Base-by-base conservation (phyloP, 345 rosid genomes). In the Eucalyptus globulus region DNA sequence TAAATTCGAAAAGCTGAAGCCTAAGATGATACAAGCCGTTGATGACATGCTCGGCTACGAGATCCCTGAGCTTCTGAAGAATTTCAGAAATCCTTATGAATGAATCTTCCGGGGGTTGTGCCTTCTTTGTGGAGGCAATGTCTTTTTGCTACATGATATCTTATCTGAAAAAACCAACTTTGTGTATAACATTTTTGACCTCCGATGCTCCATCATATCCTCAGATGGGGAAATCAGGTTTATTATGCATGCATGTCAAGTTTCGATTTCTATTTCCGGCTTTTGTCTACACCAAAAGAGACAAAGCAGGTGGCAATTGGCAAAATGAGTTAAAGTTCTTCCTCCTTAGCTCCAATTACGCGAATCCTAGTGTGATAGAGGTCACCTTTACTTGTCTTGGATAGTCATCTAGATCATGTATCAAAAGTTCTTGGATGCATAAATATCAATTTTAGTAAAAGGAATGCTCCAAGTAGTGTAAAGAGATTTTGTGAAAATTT, bases 1-100 rank as follows among this genome's bases (percentile, higher is more conserved):
- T 86, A 95, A 93, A 88, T 97, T 98, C 14, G 99, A 98, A 92
- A 98, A 95, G 88, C 53, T 98, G 91, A 95, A 96, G 91, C 98
- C 98, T 0, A 98, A 96, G 93, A 92, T 97, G 98, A 93, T 96
- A 86, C 99, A 96, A 91, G 96, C 94, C 4, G 97, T 98, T 2
- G 99, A 96, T 51, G 99, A 95, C 90, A 98, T 98, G 99, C 94
- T 97, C 4, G 99, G 96, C 16, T 95, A 95, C 80, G 98, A 98
- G 87, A 95, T 98, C 86, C 97, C 99, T 7, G 97, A 97, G 45
- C 95, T 98, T 34, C 87, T 97, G 92, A 96, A 95, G 93, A 97
- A 94, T 89, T 97, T 97, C 83, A 94, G 93, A 89, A 98, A 98
- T 87, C 99, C 98, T 6, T 96, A 95, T 86, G 98, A 95, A 31